Conservation (phyloP, 73 alveolate genomes). For the Tetrahymena thermophila region DNA sequence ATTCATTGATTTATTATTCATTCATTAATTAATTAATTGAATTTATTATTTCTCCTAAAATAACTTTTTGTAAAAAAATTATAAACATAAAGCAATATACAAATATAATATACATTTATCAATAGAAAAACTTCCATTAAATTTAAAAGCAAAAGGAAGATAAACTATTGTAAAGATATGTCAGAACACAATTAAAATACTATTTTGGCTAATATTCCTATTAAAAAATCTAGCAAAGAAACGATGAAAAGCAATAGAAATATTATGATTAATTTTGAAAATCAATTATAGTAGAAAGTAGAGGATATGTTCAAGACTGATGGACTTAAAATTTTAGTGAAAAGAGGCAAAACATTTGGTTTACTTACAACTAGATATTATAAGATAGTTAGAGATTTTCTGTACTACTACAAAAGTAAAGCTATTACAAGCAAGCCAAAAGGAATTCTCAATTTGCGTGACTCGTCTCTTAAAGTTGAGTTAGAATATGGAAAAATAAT, state of each 20-base stretch:
- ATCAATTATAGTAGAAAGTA: not conserved
- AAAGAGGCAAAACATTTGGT: not conserved
- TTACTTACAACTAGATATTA: not conserved
- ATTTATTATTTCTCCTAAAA: not conserved
- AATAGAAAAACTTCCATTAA: not conserved
- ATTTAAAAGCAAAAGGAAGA: not conserved
- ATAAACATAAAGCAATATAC: no score
- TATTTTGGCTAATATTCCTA: not conserved
- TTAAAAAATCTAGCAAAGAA: not conserved
- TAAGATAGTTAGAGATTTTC: not conserved
- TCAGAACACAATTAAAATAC: not conserved
- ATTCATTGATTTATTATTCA: no score
- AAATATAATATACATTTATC: not conserved
- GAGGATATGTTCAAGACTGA: not conserved
- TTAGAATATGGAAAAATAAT: not conserved
- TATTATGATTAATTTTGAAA: not conserved
- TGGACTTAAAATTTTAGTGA: not conserved
- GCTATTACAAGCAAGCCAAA: not conserved
- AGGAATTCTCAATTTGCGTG: not conserved
- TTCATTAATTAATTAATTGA: no score
- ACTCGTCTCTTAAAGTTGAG: not conserved
- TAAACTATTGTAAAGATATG: not conserved
- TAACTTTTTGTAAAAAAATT: not conserved
- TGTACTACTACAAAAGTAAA: not conserved
- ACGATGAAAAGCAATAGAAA: not conserved